Evolutionary conservation across 805 yeast genomes (phyloP).

Genomic region (Kodamaea restingae): DNA sequence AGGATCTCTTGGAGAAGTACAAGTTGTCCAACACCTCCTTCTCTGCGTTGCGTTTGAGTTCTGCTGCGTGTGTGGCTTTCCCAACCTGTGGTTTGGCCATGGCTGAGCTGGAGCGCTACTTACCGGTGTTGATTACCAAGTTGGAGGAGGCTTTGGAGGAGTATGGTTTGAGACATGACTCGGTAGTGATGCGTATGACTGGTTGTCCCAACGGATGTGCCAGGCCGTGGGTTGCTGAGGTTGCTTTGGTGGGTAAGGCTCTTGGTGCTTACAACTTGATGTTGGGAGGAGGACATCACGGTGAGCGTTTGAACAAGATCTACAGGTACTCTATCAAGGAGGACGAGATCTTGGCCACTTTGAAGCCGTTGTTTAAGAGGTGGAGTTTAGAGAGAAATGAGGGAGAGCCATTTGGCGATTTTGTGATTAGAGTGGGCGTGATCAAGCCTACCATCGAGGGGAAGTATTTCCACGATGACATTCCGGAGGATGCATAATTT

Average conservation of each 20-base stretch:
- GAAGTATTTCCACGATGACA: slow-evolving; percentile 89
- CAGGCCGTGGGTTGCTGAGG: slow-evolving; percentile 96
- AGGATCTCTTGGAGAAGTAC: slow-evolving; percentile 62
- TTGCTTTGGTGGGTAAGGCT: slow-evolving; percentile 94
- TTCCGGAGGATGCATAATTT: slow-evolving; percentile 74
- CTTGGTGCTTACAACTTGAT: slow-evolving; percentile 87
- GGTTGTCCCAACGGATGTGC: slow-evolving; percentile 99
- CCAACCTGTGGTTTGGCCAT: slow-evolving; percentile 98
- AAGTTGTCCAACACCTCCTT: slow-evolving; percentile 80
- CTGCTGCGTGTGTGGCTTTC: slow-evolving; percentile 96
- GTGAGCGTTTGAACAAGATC: slow-evolving; percentile 87
- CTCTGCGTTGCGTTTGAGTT: slow-evolving; percentile 80
- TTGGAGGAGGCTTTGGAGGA: slow-evolving; percentile 86
- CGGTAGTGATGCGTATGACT: slow-evolving; percentile 96
- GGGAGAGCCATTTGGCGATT: slow-evolving; percentile 95
- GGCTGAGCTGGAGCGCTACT: slow-evolving; percentile 95
- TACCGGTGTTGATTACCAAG: slow-evolving; percentile 78
- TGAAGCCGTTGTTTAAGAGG: slow-evolving; percentile 85
- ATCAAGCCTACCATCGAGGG: slow-evolving; percentile 89
- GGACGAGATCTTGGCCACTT: slow-evolving; percentile 72
- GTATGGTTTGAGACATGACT: slow-evolving; percentile 88
- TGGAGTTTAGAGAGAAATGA: slow-evolving; percentile 91
- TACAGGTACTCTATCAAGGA: slow-evolving; percentile 86
- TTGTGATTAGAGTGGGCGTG: slow-evolving; percentile 79
- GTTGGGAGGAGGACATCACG: slow-evolving; percentile 95